Evolutionary conservation across 257 asterid species (phyloP).

Genomic region (Salvia rosmarinus): DNA sequence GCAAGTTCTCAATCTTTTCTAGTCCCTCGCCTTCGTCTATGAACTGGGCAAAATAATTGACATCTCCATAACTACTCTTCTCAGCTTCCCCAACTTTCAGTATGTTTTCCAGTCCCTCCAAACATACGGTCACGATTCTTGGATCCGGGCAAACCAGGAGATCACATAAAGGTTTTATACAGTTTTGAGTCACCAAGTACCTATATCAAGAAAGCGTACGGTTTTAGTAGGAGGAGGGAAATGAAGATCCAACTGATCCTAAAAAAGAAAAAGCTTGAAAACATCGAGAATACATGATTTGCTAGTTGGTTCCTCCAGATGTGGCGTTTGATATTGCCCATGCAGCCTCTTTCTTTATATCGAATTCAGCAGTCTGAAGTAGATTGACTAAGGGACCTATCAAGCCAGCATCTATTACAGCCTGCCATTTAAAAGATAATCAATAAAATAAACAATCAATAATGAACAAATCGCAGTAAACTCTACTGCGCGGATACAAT

Average conservation of each 20-base stretch:
- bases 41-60: slow-evolving; percentile 70
- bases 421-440: slow-evolving; percentile 49
- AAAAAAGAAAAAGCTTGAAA: neutral
- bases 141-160: slow-evolving; percentile 88
- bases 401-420: slow-evolving; percentile 81
- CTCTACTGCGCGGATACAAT: neutral
- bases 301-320: slow-evolving; percentile 89
- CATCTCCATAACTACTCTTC: slow-evolving; percentile 61
- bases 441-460: neutral
- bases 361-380: slow-evolving; percentile 87
- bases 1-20: slow-evolving; percentile 86
- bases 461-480: slow-evolving; percentile 13
- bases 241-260: slow-evolving; percentile 3
- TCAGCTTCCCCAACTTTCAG: slow-evolving; percentile 90
- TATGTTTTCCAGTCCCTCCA: slow-evolving; percentile 91
- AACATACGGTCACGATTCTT: slow-evolving; percentile 78
- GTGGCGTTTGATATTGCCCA: slow-evolving; percentile 98
- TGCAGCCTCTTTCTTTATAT: slow-evolving; percentile 94
- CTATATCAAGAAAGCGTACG: slow-evolving; percentile 38
- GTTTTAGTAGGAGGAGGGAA: slow-evolving; percentile 14
- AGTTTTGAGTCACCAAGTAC: slow-evolving; percentile 74
- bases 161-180: slow-evolving; percentile 87
- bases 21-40: slow-evolving; percentile 85
- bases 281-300: slow-evolving; percentile 57
- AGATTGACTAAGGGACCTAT: slow-evolving; percentile 73